phyloP scores from a whole-genome alignment of 345 rosid species.

The Camelina hispida region DNA sequence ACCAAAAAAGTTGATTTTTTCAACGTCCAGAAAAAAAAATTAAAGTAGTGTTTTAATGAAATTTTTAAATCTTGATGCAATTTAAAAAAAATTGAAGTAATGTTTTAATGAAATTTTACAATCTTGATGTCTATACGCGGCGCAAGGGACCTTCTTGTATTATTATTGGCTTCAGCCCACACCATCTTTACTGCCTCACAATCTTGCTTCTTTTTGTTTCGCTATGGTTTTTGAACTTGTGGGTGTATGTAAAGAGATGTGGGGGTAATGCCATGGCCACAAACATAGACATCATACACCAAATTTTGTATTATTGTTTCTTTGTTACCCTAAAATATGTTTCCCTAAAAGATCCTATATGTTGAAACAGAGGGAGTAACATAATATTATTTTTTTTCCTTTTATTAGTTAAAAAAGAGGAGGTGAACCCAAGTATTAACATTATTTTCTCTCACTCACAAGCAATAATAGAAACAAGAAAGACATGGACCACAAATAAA shows the following conservation, averaged over 20 bases:
- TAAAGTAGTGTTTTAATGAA: too few species aligned
- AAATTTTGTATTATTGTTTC: neutral
- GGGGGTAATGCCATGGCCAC: conserved; percentile 9
- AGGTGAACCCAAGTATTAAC: neutral
- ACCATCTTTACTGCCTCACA: conserved; percentile 18
- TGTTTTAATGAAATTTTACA: too few species aligned
- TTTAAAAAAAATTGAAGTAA: neutral
- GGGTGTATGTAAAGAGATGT: conserved; percentile 1
- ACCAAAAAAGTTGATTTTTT: too few species aligned
- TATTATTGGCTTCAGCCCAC: conserved; percentile 3
- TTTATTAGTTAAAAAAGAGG: too few species aligned
- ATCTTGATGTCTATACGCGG: conserved; percentile 25
- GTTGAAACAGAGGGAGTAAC: too few species aligned
- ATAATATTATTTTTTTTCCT: too few species aligned
- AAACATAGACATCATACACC: conserved; percentile 7
- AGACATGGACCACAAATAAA: conserved; percentile 26
- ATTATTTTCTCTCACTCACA: neutral
- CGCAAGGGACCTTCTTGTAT: neutral
- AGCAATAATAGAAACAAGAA: neutral
- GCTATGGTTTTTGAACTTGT: neutral
- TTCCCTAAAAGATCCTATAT: too few species aligned
- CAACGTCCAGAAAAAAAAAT: too few species aligned
- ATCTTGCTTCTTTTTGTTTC: neutral
- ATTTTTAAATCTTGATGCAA: conserved; percentile 2
- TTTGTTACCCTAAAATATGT: neutral